Conservation (phyloP, 2,329 filamentous ascomycete species). For the Alternaria longipes region DNA sequence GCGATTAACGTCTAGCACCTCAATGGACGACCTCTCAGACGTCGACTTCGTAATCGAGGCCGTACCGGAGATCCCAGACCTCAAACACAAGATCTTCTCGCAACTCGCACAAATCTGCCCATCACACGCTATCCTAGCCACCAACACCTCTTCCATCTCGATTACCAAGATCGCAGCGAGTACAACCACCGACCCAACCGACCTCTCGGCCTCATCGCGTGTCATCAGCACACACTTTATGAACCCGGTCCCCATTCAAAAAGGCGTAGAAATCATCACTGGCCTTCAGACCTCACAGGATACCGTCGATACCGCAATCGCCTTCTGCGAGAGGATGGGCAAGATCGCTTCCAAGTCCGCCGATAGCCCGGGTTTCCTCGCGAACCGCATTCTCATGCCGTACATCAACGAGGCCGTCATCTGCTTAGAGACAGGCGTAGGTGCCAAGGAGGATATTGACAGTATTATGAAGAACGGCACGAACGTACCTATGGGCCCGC, state of each 20-base stretch:
- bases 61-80: conserved; percentile 86
- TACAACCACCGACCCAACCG: conserved; percentile 78
- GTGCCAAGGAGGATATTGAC: conserved; percentile 90
- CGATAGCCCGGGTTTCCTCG: conserved; percentile 92
- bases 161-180: conserved; percentile 95
- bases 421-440: conserved; percentile 92
- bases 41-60: conserved; percentile 98
- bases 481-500: conserved; percentile 96
- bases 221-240: conserved; percentile 98
- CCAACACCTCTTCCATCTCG: conserved; percentile 98
- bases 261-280: conserved; percentile 96
- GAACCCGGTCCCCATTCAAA: conserved; percentile 97
- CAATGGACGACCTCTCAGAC: conserved; percentile 78
- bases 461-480: conserved; percentile 99
- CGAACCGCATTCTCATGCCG: conserved; percentile 97
- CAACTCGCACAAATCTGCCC: conserved; percentile 83
- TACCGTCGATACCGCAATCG: conserved; percentile 83
- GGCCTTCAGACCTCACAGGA: conserved; percentile 87
- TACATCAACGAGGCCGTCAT: conserved; percentile 99
- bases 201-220: conserved; percentile 82
- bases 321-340: conserved; percentile 90
- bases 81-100: conserved; percentile 89
- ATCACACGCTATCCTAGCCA: conserved; percentile 87
- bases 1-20: conserved; percentile 74
- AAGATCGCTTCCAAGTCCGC: conserved; percentile 89